Base-by-base conservation (phyloP, 345 rosid species). In the Acer negundo region DNA sequence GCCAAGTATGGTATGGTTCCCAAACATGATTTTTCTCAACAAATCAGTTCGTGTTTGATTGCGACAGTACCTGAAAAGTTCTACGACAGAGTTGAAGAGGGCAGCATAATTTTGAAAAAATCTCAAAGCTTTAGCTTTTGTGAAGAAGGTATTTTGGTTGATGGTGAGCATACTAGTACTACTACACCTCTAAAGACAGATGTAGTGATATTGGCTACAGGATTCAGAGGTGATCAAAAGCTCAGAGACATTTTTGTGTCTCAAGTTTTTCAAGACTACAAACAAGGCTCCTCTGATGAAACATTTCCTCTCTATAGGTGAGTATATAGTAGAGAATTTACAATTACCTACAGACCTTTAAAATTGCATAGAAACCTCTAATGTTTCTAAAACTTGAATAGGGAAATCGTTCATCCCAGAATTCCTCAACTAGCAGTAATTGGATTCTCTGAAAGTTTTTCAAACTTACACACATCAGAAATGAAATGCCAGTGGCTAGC, bases 391-490 rank as follows among this genome's bases (percentile, higher is more conserved):
- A 26, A 49, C 1, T 17, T 64, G 10, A n/a, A 22, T 76, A 87
- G 90, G 84, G 85, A 82, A 78, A 75, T 84, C 67, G 75, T 87
- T 77, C 82, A 78, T 10, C 87, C 87, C 0, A 26, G 44, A 62
- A 85, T 87, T 68, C 88, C 88, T n/a, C 90, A 87, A 49, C 74
- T 85, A 15, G 86, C 85, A 7, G 85, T 85, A 26, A 76, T 87
- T 1, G 86, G 87, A 51, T 85, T 78, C 75, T 82, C 90, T 1
- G 86, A 85, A 72, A 85, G 88, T 59, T 0, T 61, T 10, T 8
- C 86, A 3, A 87, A 85, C 76, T 62, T 85, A 75, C 83, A 62
- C 78, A 80, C 88, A 3, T 85, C 84, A 7, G 88, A 87, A 68
- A 77, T 87, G 5, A 80, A 82, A 73, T 62, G 87, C 61, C 70